phyloP scores from a whole-genome alignment of 2,329 filamentous ascomycete genomes.

The Remersonia thermophila region DNA sequence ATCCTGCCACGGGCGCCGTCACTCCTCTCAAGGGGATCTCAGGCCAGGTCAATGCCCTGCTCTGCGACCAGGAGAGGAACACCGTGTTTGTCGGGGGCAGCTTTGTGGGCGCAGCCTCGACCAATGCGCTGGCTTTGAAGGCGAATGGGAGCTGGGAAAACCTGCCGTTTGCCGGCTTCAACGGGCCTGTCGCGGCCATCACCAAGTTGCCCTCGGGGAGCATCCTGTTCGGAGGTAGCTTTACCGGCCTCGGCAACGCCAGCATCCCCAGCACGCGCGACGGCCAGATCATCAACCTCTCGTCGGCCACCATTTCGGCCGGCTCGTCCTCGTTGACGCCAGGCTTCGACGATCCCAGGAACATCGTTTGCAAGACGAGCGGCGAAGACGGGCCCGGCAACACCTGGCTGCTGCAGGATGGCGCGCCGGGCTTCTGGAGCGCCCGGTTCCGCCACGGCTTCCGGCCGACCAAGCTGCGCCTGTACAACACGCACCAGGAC shows the following conservation, averaged over 20 bases:
- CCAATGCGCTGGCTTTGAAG: conserved; percentile 80
- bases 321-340: conserved; percentile 46
- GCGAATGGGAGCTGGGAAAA: conserved; percentile 58
- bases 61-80: conserved; percentile 65
- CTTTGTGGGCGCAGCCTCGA: conserved; percentile 69
- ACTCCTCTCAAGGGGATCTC: conserved; percentile 68
- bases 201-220: conserved; percentile 66
- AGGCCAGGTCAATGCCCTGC: conserved; percentile 69
- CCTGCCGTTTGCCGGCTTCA: conserved; percentile 86
- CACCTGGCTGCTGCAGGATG: conserved; percentile 72
- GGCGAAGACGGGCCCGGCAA: conserved; percentile 56
- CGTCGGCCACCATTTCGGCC: conserved; percentile 60
- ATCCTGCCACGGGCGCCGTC: conserved; percentile 57
- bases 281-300: conserved; percentile 72
- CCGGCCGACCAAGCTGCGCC: conserved; percentile 69
- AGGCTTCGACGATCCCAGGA: conserved; percentile 64
- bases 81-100: conserved; percentile 87
- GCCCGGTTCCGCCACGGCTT: conserved; percentile 77
- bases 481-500: conserved; percentile 78
- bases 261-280: conserved; percentile 55
- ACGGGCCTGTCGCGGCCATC: conserved; percentile 81
- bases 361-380: conserved; percentile 68
- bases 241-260: conserved; percentile 77
- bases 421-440: conserved; percentile 67
- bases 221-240: conserved; percentile 83